These are phyloP conservation scores for Fistulinella prunicolor DNA, from an alignment of 768 basidiomycete genomes.

Conservation along the genomic window DNA sequence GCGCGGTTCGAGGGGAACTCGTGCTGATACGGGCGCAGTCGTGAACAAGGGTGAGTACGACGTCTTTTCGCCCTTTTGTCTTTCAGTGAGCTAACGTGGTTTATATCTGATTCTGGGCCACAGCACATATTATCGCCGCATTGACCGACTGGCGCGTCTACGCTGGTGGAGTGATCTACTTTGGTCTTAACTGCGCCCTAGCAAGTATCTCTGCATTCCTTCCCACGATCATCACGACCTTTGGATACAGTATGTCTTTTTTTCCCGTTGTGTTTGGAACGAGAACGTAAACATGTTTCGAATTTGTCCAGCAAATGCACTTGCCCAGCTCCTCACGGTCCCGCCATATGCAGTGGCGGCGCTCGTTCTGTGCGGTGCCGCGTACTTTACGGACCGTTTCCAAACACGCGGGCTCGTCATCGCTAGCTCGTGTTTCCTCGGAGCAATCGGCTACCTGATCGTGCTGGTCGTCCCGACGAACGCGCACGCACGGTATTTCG, in stretches of 20 bases:
- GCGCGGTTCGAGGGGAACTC: slow-evolving; percentile 63
- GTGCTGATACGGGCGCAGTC: slow-evolving; percentile 61
- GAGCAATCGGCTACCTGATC: slow-evolving; percentile 53
- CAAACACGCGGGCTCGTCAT: slow-evolving; percentile 53
- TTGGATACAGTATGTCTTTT: slow-evolving; percentile 59
- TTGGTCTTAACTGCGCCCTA: slow-evolving; percentile 71
- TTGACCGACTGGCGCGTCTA: slow-evolving; percentile 73
- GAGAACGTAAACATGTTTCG: background rate
- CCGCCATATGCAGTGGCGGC: slow-evolving; percentile 78
- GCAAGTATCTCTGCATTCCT: slow-evolving; percentile 82
- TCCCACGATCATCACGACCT: slow-evolving; percentile 74
- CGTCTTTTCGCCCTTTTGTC: no score
- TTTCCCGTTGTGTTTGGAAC: background rate
- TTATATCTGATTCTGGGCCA: slow-evolving; percentile 4
- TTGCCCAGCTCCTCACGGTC: slow-evolving; percentile 72
- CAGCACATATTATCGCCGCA: slow-evolving; percentile 62
- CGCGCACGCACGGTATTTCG: slow-evolving; percentile 68
- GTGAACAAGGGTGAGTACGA: slow-evolving; percentile 59
- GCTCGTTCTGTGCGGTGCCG: slow-evolving; percentile 54
- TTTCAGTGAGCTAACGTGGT: background rate
- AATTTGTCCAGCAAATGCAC: slow-evolving; percentile 51
- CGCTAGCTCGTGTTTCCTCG: slow-evolving; percentile 27
- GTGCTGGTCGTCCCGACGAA: slow-evolving; percentile 54
- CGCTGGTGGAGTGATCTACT: slow-evolving; percentile 68
- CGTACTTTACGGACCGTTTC: slow-evolving; percentile 62